Base-by-base conservation (phyloP, 1,284 basidiomycete species). In the Ceratobasidium sp. region DNA sequence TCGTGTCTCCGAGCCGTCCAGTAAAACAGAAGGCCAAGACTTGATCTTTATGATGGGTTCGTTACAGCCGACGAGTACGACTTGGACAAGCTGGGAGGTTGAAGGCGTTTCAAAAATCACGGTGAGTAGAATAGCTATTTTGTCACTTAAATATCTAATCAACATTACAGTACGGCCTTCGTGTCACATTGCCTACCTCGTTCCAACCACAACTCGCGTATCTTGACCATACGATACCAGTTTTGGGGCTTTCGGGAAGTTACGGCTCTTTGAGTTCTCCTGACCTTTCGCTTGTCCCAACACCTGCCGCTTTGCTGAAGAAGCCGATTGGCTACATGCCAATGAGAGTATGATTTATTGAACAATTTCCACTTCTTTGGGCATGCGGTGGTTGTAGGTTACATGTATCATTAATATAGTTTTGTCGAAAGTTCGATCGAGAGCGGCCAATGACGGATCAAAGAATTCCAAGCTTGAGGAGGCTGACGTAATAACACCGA, bases 251-350 rank as follows among this genome's bases (percentile, higher is more conserved):
- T 41, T 46, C 36, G 9, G 65, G 53, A 18, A 34, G 32, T 34
- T 43, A 36, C n/a, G 34, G 28, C 23, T 26, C 30, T 41, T 41
- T 39, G 28, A 55, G 5, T 34, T 45, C 53, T 26, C 65, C 65
- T 8, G 65, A 70, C 65, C 43, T 70, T 58, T 43, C 53, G 18
- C n/a, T 55, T 10, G 30, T 70, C 16, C 65, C 65, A 48, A 70
- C 39, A 36, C 65, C 65, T 9, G 65, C 65, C 3, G 26, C 65
- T 21, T 46, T 70, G 26, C 28, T 70, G 53, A 70, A 70, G 53
- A 70, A 70, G 16, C 21, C 39, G 30, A n/a, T 46, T n/a, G 30
- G 55, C 21, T 70, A 70, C 26, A 70, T 70, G 65, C 65, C 65
- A 48, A 70, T 70, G 65, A 53, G 53, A 34, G 65, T 70, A 3